Evolutionary conservation across 1,284 basidiomycete species (phyloP), one percentile per base, ranked within the genome.

Genomic region (Exsudoporus floridanus): DNA sequence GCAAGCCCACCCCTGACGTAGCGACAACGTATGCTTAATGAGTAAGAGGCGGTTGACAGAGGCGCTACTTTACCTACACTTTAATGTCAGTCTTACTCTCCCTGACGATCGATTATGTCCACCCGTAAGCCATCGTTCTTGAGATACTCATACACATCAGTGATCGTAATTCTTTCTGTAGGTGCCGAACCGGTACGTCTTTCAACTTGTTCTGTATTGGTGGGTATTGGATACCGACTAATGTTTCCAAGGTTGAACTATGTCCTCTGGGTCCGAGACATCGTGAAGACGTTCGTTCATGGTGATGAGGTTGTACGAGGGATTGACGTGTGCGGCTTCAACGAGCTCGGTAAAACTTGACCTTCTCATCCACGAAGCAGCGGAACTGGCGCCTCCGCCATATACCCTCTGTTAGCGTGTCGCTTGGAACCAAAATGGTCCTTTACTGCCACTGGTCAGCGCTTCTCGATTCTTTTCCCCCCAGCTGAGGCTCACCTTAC

Each of bases 331-430:
- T 84, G 59, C 30, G 75, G n/a, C 62, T 9, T 34, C 16, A 5
- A 39, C 6, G 14, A 16, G 8, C 46, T 39, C 14, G 9, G 30
- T 31, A 1, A 16, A 23, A 14, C 14, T 31, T 23, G n/a, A 25
- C 27, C 18, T 40, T 47, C 58, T 54, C 34, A 48, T 21, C 16
- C 2, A 31, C 12, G 5, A 28, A 35, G 10, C 58, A 95, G 94
- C 37, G 95, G 95, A 16, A 96, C 93, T 8, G 95, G 95, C 1
- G 86, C 94, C 8, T 90, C 91, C 0, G 90, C 84, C 0, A 94
- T 98, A 56, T 98, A 98, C 60, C 87, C 94, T 0, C 74, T 97
- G 0, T 77, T 98, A 0, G 81, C 81, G 0, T 88, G 86, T 63
- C 76, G 72, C 3, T 66, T 83, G 21, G 74, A 84, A 34, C 67